Base-by-base conservation (phyloP, 176 grass and related monocot genomes). In the Lolium multiflorum region DNA sequence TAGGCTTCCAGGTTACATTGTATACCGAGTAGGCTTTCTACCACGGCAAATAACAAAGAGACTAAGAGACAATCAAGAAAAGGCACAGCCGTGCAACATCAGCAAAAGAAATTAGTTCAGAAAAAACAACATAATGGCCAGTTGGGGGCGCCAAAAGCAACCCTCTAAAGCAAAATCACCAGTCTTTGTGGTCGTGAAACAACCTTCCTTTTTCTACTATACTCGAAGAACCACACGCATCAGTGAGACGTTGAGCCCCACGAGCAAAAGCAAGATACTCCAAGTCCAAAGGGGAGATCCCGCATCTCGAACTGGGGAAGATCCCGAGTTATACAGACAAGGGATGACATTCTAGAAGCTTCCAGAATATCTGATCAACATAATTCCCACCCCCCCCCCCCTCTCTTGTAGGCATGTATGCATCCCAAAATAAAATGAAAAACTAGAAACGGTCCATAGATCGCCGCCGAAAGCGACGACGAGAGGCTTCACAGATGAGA, bases 31-130 rank as follows among this genome's bases (percentile, higher is more conserved):
- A 83, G 13, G 47, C 64, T 78, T 90, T 83, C 15, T 81, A 31
- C n/a, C 64, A 48, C 35, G 35, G 39, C 22, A 79, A 87, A 83
- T 83, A 81, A 48, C 72, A 79, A 64, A 80, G 75, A n/a, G 66
- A 59, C 59, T 76, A 87, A 11, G 38, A 84, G 67, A 67, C 38
- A 84, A 60, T 43, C 50, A 74, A 55, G 49, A 73, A 83, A 87
- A 89, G 48, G 17, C 56, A 71, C 55, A 78, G 14, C 14, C 24
- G 11, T 57, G 48, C 78, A 87, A 75, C 75, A 79, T 58, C 48
- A 90, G 48, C 74, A 44, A 75, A 75, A 59, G 13, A 48, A 83
- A 87, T 73, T 62, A 41, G 51, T 51, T 43, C 38, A 39, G 54
- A 41, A 37, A 48, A 75, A 67, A 15, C 2, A 85, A 38, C 47